Percentiles rank a stretch among this genome's conserved stretches.
Conservation (phyloP, 1,284 basidiomycete genomes). For the Phylloporus sp. region DNA sequence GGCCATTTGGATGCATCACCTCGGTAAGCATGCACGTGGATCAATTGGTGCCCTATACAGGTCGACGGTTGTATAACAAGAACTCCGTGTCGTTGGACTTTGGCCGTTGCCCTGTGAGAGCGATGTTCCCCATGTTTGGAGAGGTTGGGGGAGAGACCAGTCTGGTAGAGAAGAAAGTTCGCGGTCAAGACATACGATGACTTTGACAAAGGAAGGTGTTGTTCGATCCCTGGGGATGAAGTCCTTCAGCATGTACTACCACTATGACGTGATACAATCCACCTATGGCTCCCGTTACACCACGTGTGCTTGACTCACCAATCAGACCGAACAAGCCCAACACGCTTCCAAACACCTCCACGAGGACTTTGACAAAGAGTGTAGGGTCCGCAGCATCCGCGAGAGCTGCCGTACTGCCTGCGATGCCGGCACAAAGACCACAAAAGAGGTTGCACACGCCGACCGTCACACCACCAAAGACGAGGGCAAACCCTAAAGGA, state of each 20-base stretch:
- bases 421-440: constrained; percentile 76
- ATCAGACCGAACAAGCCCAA: constrained; percentile 92
- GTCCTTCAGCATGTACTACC: no score
- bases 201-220: constrained; percentile 78
- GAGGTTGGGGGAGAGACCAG: constrained; percentile 59
- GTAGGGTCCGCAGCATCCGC: constrained; percentile 92
- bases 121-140: constrained; percentile 80
- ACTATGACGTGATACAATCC: no score
- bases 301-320: constrained; percentile 54
- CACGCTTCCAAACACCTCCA: constrained; percentile 95
- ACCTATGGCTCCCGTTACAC: no score
- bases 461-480: constrained; percentile 94
- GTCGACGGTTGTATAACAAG: constrained; percentile 76
- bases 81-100: constrained; percentile 79
- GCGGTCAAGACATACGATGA: constrained; percentile 61
- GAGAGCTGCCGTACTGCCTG: constrained; percentile 90
- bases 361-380: constrained; percentile 92
- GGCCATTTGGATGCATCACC: constrained; percentile 80
- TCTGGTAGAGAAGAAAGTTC: constrained; percentile 66
- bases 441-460: constrained; percentile 93
- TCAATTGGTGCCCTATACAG: constrained; percentile 60
- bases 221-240: constrained; percentile 67
- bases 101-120: constrained; percentile 85
- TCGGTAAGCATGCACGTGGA: constrained; percentile 78
- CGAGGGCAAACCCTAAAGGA: constrained; percentile 79